phyloP scores from a whole-genome alignment of 192 early-diverging fungal genomes.

The Physocladia obscura region DNA sequence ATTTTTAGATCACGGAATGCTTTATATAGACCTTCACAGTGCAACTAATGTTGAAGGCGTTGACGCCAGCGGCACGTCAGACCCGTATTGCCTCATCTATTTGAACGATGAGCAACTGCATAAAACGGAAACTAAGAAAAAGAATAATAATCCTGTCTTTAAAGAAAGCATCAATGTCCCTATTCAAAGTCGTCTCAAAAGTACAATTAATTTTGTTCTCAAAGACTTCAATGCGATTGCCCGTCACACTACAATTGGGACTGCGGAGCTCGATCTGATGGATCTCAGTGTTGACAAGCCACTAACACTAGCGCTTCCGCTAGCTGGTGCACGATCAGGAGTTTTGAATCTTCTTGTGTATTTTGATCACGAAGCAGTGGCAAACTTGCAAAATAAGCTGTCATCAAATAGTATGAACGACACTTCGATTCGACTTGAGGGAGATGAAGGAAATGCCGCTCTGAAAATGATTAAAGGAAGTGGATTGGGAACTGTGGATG shows the following conservation, averaged over 20 bases:
- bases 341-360: neutral
- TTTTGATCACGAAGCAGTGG: neutral
- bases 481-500: neutral
- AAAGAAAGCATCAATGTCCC: conserved; percentile 45
- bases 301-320: conserved; percentile 8
- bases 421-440: conserved; percentile 7
- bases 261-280: conserved; percentile 40
- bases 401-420: neutral
- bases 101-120: conserved; percentile 47
- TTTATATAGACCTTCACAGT: conserved; percentile 49
- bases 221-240: conserved; percentile 83
- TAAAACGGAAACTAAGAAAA: conserved; percentile 74
- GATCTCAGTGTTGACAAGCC: conserved; percentile 29
- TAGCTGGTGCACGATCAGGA: conserved; percentile 11
- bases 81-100: conserved; percentile 46
- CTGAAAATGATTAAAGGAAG: conserved; percentile 22
- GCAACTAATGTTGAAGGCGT: conserved; percentile 56
- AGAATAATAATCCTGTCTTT: conserved; percentile 69
- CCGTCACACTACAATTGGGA: conserved; percentile 66
- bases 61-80: conserved; percentile 49
- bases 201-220: conserved; percentile 53
- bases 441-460: conserved; percentile 24
- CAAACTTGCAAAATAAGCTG: neutral
- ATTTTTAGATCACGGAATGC: conserved; percentile 32
- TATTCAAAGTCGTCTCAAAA: conserved; percentile 38